These are phyloP conservation scores for Macrolepiota albuminosa DNA, from an alignment of 768 basidiomycete genomes.

Conservation along the genomic window DNA sequence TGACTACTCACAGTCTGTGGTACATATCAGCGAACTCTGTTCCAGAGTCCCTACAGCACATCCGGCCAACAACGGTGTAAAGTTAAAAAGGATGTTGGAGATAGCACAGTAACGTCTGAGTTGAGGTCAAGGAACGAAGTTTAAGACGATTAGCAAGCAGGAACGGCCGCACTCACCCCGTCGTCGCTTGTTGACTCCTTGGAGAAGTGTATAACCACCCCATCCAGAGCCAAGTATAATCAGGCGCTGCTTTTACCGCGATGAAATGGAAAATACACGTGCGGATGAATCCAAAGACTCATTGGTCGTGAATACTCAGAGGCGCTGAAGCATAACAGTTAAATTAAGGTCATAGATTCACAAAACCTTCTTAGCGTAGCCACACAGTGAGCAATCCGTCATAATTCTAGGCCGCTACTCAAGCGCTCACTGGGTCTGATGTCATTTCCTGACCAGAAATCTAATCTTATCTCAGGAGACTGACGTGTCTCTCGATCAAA, in stretches of 20 bases:
- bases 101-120: constrained; percentile 61
- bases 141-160: background rate
- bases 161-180: constrained; percentile 46
- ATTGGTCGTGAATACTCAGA: background rate
- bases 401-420: background rate
- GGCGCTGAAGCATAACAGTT: no score
- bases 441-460: background rate
- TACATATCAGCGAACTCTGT: constrained; percentile 12
- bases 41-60: constrained; percentile 83
- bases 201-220: constrained; percentile 71
- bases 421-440: background rate
- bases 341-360: background rate
- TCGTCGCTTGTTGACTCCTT: constrained; percentile 63
- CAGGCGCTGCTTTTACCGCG: constrained; percentile 36
- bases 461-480: constrained; percentile 5
- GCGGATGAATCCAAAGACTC: background rate
- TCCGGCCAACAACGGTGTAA: constrained; percentile 61
- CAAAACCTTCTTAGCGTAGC: constrained; percentile 8
- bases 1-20: constrained; percentile 9
- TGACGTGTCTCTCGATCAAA: background rate
- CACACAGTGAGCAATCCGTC: constrained; percentile 1
- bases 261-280: background rate
- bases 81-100: constrained; percentile 66
- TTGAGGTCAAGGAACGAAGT: background rate
- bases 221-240: constrained; percentile 75